Evolutionary conservation across 169 alveolate species (phyloP), one percentile per base, ranked within the genome.

Genomic region (Eimeria zaria): DNA sequence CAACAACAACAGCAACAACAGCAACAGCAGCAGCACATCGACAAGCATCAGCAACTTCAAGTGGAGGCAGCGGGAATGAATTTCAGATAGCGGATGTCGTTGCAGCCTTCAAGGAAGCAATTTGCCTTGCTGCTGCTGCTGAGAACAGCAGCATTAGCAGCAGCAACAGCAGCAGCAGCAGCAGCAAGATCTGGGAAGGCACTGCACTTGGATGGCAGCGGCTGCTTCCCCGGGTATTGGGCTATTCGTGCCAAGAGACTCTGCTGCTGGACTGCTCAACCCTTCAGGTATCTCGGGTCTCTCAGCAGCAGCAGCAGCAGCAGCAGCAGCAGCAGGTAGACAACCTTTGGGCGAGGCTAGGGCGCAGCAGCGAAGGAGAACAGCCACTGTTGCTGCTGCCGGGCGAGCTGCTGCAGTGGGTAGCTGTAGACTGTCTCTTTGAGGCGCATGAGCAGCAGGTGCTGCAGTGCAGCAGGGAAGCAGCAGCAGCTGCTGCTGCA

Each of bases 361-460:
- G 53, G 90, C 58, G 71, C 58, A 55, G 90, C 90, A 33, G 73
- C 69, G 90, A 53, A 55, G 90, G 71, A 60, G 71, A 55, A 51
- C 69, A 53, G 90, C 90, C 90, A 11, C 73, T 81, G 90, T n/a
- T n/a, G n/a, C 90, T 81, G 74, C 74, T 81, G 67, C 90, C 90
- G 44, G 73, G 71, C 55, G 90, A 81, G 73, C 53, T 81, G 90
- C 90, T 81, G 46, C 90, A 81, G 90, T 81, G 90, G 90, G 41
- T 81, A 46, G 90, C 90, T n/a, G 55, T 81, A 2, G 90, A 81
- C 30, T 81, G 71, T 33, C 90, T 81, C 30, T 81, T 81, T 81
- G 90, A 81, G 71, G 48, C 24, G 18, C 90, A 81, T 12, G 36
- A 81, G 90, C 90, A 81, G 90, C 90, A 81, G 53, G 64, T 55